Conservation (phyloP, 371 early-diverging fungal genomes). For the Funneliformis caledonium region DNA sequence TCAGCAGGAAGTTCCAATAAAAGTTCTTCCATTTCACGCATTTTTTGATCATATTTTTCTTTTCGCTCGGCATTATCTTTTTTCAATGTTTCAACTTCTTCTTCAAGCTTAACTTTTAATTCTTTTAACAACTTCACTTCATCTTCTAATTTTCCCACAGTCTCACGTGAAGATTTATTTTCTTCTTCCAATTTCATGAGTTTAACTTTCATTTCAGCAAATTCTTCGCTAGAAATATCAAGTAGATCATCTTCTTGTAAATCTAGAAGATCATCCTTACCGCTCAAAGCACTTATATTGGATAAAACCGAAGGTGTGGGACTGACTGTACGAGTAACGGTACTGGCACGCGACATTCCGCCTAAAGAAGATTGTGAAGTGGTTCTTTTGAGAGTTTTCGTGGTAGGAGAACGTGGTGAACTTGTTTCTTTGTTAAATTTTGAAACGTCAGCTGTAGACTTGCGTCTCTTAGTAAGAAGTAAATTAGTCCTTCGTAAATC, state of each 20-base stretch:
- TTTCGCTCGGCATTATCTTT: neutral
- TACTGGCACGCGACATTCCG: neutral
- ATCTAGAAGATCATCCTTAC: neutral
- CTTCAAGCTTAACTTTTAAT: constrained; percentile 3
- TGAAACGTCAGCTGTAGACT: neutral
- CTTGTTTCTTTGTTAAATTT: neutral
- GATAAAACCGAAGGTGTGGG: constrained; percentile 21
- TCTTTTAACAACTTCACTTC: constrained; percentile 15
- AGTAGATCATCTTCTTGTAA: constrained; percentile 5
- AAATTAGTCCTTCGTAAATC: constrained; percentile 15
- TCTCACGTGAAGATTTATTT: neutral
- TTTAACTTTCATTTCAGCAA: constrained; percentile 20
- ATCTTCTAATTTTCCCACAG: constrained; percentile 17
- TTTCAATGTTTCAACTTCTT: constrained; percentile 8
- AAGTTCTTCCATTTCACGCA: constrained; percentile 29
- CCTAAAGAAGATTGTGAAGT: constrained; percentile 32
- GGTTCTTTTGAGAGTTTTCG: neutral
- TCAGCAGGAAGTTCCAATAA: neutral
- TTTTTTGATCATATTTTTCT: constrained; percentile 21
- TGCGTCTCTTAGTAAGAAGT: constrained; percentile 15
- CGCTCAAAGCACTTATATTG: constrained; percentile 3
- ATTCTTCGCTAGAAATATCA: neutral
- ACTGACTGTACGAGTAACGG: constrained; percentile 22
- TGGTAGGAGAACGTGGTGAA: constrained; percentile 22
- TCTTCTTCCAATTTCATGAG: constrained; percentile 9